phyloP scores from a whole-genome alignment of 345 rosid genomes.

The Stellera chamaejasme region DNA sequence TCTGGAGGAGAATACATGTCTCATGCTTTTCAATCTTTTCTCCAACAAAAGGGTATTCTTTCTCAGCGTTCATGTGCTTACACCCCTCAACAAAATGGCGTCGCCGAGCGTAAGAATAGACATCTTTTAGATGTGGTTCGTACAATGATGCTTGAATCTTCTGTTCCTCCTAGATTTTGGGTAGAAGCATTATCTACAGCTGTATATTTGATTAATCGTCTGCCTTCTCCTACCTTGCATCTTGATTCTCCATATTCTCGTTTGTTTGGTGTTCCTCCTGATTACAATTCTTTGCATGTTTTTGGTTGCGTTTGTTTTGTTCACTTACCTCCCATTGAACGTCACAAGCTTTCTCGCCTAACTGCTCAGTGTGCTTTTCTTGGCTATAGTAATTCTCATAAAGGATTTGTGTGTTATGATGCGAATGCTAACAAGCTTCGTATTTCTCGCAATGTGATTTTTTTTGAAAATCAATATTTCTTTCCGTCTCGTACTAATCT shows the following conservation, averaged over 20 bases:
- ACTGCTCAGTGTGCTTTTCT: constrained; percentile 2
- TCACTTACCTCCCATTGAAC: not conserved
- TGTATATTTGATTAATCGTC: constrained; percentile 5
- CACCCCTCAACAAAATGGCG: constrained; percentile 6
- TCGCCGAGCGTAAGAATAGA: not conserved
- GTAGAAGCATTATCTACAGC: not conserved
- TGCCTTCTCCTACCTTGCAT: not conserved
- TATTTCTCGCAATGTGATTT: constrained; percentile 1
- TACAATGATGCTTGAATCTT: constrained; percentile 1
- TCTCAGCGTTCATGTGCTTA: constrained; percentile 5
- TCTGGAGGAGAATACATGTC: constrained; percentile 9
- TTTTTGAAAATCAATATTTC: not conserved
- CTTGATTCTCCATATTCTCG: not conserved
- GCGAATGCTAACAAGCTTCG: not conserved
- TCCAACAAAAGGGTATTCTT: not conserved
- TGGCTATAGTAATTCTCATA: not conserved
- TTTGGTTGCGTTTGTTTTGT: constrained; percentile 5
- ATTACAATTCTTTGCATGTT: not conserved
- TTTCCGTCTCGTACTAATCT: not conserved
- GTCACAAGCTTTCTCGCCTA: not conserved
- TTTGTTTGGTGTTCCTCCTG: not conserved
- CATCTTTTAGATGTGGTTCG: constrained; percentile 11
- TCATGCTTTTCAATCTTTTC: not conserved
- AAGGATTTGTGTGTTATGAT: constrained; percentile 8
- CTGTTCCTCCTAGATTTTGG: constrained; percentile 3